Base-by-base conservation (phyloP, 1,139 yeast species). In the Pichia sp. region DNA sequence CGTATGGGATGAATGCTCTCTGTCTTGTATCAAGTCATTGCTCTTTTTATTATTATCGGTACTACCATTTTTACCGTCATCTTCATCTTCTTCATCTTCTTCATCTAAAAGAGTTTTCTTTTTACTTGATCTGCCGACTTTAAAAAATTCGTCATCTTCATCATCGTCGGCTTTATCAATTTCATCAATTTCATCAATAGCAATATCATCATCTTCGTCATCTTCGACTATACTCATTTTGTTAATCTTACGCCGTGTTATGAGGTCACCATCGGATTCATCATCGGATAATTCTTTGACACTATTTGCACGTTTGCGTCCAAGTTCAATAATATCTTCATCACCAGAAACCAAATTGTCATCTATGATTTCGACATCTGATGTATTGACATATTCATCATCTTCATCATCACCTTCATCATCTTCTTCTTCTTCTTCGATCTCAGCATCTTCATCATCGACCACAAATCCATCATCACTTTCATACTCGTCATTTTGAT, bases 381-480 rank as follows among this genome's bases (percentile, higher is more conserved):
- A 30, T 4, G 37, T 22, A 19, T 37, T 38, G 5, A 33, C 27
- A 18, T 33, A 41, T 16, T 32, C 35, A 21, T 31, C 23, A 16
- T 29, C 22, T 5, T 34, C 33, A 10, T 40, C 29, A 6, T 21
- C 23, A 16, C 16, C 16, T 9, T 22, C 22, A 5, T 26, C 31
- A 11, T 35, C 33, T 4, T 11, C 15, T 30, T 24, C 18, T 7
- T 29, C 25, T 14, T 27, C 31, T 13, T 21, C 25, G 2, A 25
- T 25, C 2, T 28, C 31, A 18, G 20, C 32, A 2, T 24, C 30
- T 2, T 34, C 37, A 5, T 35, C 37, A 2, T 43, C 43, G 9
- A 45, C 50, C 9, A 47, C 47, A 22, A 47, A 47, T 3, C 49
- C 48, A 28, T 45, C 49, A 41, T 47, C 49, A 22, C 45, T 41